Evolutionary conservation across 192 early-diverging fungal genomes (phyloP).

Genomic region (Obelidium mucronatum): DNA sequence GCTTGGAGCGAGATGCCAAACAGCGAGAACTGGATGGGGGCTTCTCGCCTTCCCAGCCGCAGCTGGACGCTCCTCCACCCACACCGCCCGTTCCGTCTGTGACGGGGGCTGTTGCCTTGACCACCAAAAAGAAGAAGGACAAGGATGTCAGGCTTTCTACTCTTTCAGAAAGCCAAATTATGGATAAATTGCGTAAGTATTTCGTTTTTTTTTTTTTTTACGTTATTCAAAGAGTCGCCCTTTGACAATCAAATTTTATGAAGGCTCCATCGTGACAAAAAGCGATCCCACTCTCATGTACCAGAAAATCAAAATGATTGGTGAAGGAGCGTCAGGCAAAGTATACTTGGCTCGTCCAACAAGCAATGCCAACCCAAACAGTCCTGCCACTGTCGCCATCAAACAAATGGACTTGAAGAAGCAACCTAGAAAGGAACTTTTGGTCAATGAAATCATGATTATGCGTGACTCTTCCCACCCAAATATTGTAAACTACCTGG

Average conservation of each 20-base stretch:
- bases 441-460: slow-evolving; percentile 82
- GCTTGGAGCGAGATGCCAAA: slow-evolving; percentile 25
- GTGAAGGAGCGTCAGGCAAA: slow-evolving; percentile 98
- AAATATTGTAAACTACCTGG: slow-evolving; percentile 98
- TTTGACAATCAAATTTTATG: background rate
- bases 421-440: slow-evolving; percentile 67
- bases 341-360: slow-evolving; percentile 90
- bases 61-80: background rate
- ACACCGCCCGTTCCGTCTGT: background rate
- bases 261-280: slow-evolving; percentile 79
- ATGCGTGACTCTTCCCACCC: slow-evolving; percentile 87
- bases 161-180: slow-evolving; percentile 91
- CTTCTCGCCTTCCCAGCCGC: slow-evolving; percentile 31
- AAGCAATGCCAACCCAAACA: slow-evolving; percentile 27
- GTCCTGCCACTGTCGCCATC: slow-evolving; percentile 56
- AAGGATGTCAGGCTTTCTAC: slow-evolving; percentile 82
- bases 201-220: slow-evolving; percentile 11
- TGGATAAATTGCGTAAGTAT: slow-evolving; percentile 82
- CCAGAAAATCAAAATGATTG: slow-evolving; percentile 94
- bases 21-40: slow-evolving; percentile 27
- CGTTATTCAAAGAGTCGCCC: background rate
- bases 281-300: slow-evolving; percentile 92
- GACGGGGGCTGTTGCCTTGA: background rate
- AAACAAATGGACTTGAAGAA: slow-evolving; percentile 69
- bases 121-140: slow-evolving; percentile 50